Percentiles rank a stretch among this genome's conserved stretches.
phyloP scores from a whole-genome alignment of 768 basidiomycete genomes.

The Tricholoma hemisulphureum region DNA sequence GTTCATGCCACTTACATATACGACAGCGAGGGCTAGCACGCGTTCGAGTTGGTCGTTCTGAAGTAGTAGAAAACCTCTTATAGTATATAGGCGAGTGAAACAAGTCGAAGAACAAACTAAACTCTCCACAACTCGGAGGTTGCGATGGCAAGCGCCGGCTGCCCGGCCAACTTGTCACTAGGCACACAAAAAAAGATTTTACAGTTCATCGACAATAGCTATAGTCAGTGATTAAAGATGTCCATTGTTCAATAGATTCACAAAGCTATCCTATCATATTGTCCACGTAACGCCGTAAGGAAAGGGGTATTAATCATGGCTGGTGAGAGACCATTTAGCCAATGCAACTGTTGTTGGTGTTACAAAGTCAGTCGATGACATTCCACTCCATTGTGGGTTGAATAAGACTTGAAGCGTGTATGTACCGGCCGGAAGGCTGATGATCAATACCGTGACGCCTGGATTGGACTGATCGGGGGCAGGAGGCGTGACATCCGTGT shows the following conservation, averaged over 20 bases:
- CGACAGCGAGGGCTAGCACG: conserved; percentile 13
- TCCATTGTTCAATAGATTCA: background rate
- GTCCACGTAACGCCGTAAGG: background rate
- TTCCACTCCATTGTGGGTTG: conserved; percentile 87
- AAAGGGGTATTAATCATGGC: conserved; percentile 57
- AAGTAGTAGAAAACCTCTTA: background rate
- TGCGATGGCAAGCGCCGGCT: background rate
- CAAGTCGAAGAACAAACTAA: background rate
- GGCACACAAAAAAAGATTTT: background rate
- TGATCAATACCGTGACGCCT: conserved; percentile 75
- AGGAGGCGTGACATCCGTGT: conserved; percentile 60
- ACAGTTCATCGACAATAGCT: too few species aligned
- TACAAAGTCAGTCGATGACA: conserved; percentile 55
- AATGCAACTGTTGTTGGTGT: conserved; percentile 72
- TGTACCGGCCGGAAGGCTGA: conserved; percentile 66
- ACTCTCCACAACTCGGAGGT: too few species aligned
- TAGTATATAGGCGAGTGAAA: conserved; percentile 7
- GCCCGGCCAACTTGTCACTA: background rate
- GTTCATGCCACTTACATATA: conserved; percentile 6
- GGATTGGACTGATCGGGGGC: conserved; percentile 71
- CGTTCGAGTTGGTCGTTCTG: conserved; percentile 6
- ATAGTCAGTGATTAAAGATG: background rate
- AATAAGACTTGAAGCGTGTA: conserved; percentile 84
- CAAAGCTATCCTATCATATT: background rate
- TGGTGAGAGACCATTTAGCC: conserved; percentile 72